phyloP scores from a whole-genome alignment of 306 rosid species.

The Sphenostylis stenocarpa region DNA sequence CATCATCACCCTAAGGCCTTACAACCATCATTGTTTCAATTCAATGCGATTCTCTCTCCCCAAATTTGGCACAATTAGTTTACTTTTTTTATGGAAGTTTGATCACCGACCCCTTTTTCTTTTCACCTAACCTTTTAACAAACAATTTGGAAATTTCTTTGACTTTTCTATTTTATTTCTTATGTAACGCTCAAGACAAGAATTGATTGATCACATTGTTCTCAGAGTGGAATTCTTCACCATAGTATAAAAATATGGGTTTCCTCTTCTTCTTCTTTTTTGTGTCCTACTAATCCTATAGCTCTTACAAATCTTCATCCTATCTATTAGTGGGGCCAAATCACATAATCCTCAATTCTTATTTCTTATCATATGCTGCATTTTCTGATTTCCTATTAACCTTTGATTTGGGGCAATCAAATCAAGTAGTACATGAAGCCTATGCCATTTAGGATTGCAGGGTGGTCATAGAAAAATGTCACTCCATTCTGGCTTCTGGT shows the following conservation, averaged over 20 bases:
- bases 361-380: neutral
- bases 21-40: constrained; percentile 28
- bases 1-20: constrained; percentile 23
- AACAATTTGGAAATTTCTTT: constrained; percentile 35
- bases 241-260: neutral
- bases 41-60: constrained; percentile 12
- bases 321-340: constrained; percentile 28
- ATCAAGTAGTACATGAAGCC: neutral
- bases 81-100: constrained; percentile 37
- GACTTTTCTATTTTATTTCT: constrained; percentile 23
- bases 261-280: constrained; percentile 24
- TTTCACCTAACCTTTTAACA: constrained; percentile 52
- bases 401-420: constrained; percentile 1
- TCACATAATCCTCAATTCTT: constrained; percentile 25
- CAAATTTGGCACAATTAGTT: constrained; percentile 22
- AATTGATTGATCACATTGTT: constrained; percentile 21
- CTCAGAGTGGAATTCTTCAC: constrained; percentile 10
- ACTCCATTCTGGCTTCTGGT: neutral
- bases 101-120: constrained; percentile 57
- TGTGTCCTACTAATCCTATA: constrained; percentile 30
- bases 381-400: neutral
- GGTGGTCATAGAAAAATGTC: neutral
- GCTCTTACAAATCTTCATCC: constrained; percentile 17
- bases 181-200: constrained; percentile 38
- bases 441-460: neutral